Conservation (phyloP, 176 grass and related monocot genomes). For the Thinopyrum elongatum region DNA sequence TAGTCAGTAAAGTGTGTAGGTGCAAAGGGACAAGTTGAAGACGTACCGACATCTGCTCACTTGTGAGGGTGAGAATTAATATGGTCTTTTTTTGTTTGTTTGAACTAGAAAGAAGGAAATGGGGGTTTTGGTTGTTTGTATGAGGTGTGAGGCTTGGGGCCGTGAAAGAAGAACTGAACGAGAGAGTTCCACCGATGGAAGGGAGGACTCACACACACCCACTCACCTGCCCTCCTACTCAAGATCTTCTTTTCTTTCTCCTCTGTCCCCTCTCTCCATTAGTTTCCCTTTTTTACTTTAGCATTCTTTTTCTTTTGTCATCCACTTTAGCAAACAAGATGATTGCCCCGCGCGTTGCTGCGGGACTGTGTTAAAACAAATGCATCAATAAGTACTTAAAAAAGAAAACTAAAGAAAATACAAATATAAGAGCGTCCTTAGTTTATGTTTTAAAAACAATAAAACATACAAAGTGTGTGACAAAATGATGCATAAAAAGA, state of each 20-base stretch:
- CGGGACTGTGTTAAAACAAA: too few relatives aligned
- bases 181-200: not conserved
- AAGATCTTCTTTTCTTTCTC: not conserved
- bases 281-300: not conserved
- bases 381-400: too few relatives aligned
- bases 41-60: not conserved
- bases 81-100: not conserved
- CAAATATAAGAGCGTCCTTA: too few relatives aligned
- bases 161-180: not conserved
- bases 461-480: too few relatives aligned
- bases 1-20: not conserved
- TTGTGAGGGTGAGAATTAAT: not conserved
- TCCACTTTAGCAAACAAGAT: too few relatives aligned
- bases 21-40: not conserved
- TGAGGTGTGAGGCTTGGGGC: not conserved
- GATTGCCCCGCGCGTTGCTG: too few relatives aligned
- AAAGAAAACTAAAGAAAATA: too few relatives aligned
- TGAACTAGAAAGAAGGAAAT: not conserved
- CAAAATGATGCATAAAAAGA: too few relatives aligned
- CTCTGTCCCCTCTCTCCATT: not conserved
- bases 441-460: too few relatives aligned
- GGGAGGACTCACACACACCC: not conserved
- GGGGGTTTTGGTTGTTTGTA: conserved; percentile 11
- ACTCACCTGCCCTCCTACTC: not conserved
- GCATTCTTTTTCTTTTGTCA: too few relatives aligned